phyloP scores from a whole-genome alignment of 495 filamentous ascomycete species.

The Ramalina intermedia region DNA sequence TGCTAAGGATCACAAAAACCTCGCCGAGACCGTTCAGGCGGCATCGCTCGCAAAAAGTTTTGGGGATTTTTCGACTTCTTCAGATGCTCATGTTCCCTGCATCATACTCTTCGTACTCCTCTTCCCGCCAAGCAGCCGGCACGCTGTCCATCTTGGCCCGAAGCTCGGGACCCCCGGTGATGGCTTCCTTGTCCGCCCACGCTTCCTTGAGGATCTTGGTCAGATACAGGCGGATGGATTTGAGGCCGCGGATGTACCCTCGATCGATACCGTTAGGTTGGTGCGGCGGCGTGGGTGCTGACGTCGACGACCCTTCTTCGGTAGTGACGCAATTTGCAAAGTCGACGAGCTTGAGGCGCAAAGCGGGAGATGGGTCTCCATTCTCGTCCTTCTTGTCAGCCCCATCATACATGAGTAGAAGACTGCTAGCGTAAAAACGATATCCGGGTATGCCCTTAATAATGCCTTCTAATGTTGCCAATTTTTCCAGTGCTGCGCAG shows the following conservation, averaged over 20 bases:
- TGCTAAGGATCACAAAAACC: too few relatives aligned
- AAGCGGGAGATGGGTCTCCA: constrained; percentile 30
- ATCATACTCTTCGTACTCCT: constrained; percentile 10
- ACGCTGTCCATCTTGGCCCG: constrained; percentile 16
- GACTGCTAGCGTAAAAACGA: constrained; percentile 88
- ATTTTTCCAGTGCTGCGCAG: constrained; percentile 69
- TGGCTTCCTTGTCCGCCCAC: constrained; percentile 29
- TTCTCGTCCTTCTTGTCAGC: constrained; percentile 31
- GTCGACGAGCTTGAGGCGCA: constrained; percentile 93
- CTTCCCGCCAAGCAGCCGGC: constrained; percentile 11
- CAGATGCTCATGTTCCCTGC: constrained; percentile 24
- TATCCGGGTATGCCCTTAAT: constrained; percentile 68
- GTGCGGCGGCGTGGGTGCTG: constrained; percentile 64
- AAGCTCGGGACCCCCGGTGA: constrained; percentile 23
- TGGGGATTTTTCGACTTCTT: constrained; percentile 16
- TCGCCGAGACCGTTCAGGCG: too few relatives aligned
- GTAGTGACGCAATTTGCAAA: constrained; percentile 95
- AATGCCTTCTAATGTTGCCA: constrained; percentile 67
- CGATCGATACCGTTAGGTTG: constrained; percentile 68
- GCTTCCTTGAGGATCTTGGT: constrained; percentile 70
- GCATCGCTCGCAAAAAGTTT: too few relatives aligned
- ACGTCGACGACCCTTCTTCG: constrained; percentile 49
- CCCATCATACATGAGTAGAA: constrained; percentile 89
- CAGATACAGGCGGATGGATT: constrained; percentile 71
- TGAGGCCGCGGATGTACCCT: constrained; percentile 78